Percentiles rank a stretch among this genome's conserved stretches.
Evolutionary conservation across 1,139 yeast genomes (phyloP).

Genomic region (Candida tetrigidarum): DNA sequence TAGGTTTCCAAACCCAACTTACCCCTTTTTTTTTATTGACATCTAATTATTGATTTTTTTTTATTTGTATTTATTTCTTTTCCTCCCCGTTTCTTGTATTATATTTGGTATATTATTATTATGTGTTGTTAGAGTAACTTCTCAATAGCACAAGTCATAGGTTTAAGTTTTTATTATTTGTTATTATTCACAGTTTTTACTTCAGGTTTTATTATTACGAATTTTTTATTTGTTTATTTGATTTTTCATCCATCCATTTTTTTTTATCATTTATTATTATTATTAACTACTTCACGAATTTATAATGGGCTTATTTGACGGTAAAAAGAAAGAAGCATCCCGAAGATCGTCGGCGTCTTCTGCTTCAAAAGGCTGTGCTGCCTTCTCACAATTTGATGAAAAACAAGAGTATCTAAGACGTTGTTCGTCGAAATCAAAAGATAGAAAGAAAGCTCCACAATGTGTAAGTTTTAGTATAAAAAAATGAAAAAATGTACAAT

Average conservation of each 20-base stretch:
- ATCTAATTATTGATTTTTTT: neutral
- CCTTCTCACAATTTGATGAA: constrained; percentile 15
- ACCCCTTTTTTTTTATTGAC: neutral
- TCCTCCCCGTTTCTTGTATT: constrained; percentile 4
- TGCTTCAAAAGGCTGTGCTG: constrained; percentile 1
- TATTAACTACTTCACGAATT: neutral
- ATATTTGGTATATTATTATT: constrained; percentile 7
- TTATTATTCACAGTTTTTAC: neutral
- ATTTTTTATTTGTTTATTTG: neutral
- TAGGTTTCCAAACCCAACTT: neutral
- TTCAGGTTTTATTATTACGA: neutral
- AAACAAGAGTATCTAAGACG: constrained; percentile 43
- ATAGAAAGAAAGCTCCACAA: constrained; percentile 28
- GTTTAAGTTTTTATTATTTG: neutral
- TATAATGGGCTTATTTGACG: constrained; percentile 9
- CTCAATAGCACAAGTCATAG: constrained; percentile 6
- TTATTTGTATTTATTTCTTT: constrained; percentile 2
- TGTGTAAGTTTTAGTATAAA: constrained; percentile 45
- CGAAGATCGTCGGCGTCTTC: constrained; percentile 12
- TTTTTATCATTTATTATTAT: neutral
- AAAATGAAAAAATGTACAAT: constrained; percentile 21
- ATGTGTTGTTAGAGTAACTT: constrained; percentile 2
- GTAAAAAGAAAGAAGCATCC: constrained; percentile 7
- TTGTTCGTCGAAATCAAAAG: constrained; percentile 34
- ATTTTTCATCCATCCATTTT: neutral